Base-by-base conservation (phyloP, 2,329 filamentous ascomycete species). In the Botrytis cinerea region DNA sequence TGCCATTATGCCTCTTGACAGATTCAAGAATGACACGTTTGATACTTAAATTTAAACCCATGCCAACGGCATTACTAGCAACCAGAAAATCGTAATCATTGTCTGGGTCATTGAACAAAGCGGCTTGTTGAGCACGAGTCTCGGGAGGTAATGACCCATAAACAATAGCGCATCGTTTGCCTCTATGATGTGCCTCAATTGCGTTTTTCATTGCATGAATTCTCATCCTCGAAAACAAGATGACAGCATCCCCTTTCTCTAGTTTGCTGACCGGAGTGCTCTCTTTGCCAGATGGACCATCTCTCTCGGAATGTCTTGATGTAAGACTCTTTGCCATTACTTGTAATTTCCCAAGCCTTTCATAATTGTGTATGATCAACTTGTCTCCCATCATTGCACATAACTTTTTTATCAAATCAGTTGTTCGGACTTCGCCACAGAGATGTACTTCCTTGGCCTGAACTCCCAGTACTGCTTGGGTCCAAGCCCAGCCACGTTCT, bases 11-110 rank as follows among this genome's bases (percentile, higher is more conserved):
- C 81, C 98, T 99, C 74, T 86, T 84, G 2, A 91, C 87, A 0
- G 91, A 87, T 79, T 97, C 93, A 77, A 99, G 96, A 71, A 99
- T 89, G 75, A 99, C 88, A 40, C 97, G 92, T 80, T 94, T 96
- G 81, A 98, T 94, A 82, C 90, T 94, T 81, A 99, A 83, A 80
- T 99, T 99, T 35, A 99, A 85, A 1, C 97, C 96, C 95, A 99
- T 98, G 54, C 96, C 96, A 75, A 99, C 95, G 64, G 96, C 96
- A 83, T 98, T 94, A 78, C 94, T 98, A 14, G 97, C 96, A 40
- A 96, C 95, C 9, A 99, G 86, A 78, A 91, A 97, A 81, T 99
- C 96, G 80, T 98, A 99, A 74, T 98, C 95, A 81, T 97, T 99
- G 80, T 97, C 83, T 0, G 94, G 95, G 76, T 98, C 93, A 80